Percentiles rank a stretch among this genome's conserved stretches.
These are phyloP conservation scores for Lathyrus tuberosus DNA, from an alignment of 306 rosid species.

Conservation along the genomic window DNA sequence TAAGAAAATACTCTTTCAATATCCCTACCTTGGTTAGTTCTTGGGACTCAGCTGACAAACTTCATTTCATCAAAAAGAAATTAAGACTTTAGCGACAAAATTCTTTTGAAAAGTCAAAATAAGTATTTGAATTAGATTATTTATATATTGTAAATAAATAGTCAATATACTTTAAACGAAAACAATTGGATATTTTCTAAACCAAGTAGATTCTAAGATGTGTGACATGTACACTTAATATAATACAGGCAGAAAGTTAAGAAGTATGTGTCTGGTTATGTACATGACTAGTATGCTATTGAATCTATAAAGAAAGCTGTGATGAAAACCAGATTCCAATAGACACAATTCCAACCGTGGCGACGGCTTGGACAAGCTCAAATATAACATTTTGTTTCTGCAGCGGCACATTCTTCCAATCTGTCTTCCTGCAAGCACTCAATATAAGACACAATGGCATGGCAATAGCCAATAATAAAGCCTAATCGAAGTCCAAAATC, in stretches of 20 bases:
- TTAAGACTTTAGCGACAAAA: background rate
- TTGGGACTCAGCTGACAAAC: background rate
- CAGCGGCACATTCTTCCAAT: slow-evolving; percentile 62
- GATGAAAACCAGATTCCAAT: slow-evolving; percentile 84
- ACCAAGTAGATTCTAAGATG: slow-evolving; percentile 45
- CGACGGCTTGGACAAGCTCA: slow-evolving; percentile 79
- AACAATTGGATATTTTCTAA: slow-evolving; percentile 31
- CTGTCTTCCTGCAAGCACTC: slow-evolving; percentile 57
- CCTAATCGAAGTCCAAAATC: slow-evolving; percentile 4
- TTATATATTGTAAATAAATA: background rate
- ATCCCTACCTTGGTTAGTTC: too few species aligned
- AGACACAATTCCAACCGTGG: slow-evolving; percentile 70
- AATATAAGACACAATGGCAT: slow-evolving; percentile 23
- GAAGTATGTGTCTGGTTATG: slow-evolving; percentile 45
- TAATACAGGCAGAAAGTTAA: slow-evolving; percentile 45
- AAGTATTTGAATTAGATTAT: slow-evolving; percentile 2
- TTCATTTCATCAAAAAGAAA: too few species aligned
- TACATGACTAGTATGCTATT: slow-evolving; percentile 47
- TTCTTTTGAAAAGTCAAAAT: background rate
- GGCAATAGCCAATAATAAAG: slow-evolving; percentile 8
- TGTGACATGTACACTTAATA: slow-evolving; percentile 51
- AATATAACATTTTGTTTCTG: slow-evolving; percentile 52
- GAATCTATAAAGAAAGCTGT: slow-evolving; percentile 55
- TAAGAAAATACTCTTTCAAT: too few species aligned
- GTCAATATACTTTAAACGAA: background rate